Percentiles rank a stretch among this genome's conserved stretches.
These are phyloP conservation scores for Rhodotorula sphaerocarpa DNA, from an alignment of 768 basidiomycete genomes.

Conservation along the genomic window DNA sequence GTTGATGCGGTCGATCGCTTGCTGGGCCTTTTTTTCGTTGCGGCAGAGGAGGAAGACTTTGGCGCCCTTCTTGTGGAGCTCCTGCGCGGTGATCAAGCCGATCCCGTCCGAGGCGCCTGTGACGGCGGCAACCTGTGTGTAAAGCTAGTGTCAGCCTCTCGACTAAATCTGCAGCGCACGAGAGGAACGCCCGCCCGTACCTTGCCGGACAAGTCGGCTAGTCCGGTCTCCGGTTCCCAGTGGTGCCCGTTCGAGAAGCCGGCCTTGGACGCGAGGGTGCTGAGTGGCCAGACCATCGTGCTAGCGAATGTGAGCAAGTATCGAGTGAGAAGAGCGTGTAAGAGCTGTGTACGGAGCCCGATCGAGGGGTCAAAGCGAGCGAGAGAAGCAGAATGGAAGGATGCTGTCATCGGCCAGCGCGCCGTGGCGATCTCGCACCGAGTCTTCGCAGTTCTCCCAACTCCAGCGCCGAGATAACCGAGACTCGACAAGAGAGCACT, in stretches of 20 bases:
- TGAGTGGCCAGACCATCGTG: not conserved
- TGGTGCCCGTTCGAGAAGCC: conserved; percentile 21
- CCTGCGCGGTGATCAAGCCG: conserved; percentile 15
- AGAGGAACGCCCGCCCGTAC: conserved; percentile 11
- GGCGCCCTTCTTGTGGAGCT: conserved; percentile 24
- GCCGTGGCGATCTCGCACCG: no score
- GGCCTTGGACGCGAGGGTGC: not conserved
- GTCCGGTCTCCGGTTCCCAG: conserved; percentile 5
- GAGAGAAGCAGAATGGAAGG: no score
- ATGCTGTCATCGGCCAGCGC: no score
- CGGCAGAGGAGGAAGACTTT: conserved; percentile 36
- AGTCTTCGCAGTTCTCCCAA: no score
- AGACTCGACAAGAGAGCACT: no score
- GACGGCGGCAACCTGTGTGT: conserved; percentile 25
- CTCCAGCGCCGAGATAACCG: no score
- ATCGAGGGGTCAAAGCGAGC: no score
- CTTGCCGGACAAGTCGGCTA: conserved; percentile 31
- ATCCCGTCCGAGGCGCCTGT: conserved; percentile 33
- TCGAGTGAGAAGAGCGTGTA: no score
- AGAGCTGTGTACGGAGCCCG: no score
- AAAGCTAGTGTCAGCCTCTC: not conserved
- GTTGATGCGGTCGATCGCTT: conserved; percentile 23
- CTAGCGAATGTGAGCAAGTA: no score
- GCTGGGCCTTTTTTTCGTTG: conserved; percentile 22
- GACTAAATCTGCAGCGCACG: no score